A percentile compares a stretch with the other conserved stretches of the same genome.
These are phyloP conservation scores for Barbarea vulgaris DNA, from an alignment of 345 rosid species.

Conservation along the genomic window DNA sequence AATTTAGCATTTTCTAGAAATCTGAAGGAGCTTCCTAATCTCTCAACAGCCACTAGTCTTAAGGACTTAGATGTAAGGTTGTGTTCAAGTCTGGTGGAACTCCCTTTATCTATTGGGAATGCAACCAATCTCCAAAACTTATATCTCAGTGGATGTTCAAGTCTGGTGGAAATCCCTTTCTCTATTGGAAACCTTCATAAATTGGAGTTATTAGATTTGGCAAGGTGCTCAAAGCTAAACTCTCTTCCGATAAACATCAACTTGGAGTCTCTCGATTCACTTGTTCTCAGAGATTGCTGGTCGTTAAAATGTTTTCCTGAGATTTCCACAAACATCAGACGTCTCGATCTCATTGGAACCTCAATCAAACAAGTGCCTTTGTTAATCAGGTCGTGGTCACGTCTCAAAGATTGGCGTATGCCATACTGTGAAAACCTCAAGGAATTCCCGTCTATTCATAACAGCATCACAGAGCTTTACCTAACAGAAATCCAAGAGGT, in stretches of 20 bases:
- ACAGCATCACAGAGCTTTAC: neutral
- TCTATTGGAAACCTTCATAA: neutral
- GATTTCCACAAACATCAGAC: neutral
- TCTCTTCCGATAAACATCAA: neutral
- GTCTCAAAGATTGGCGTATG: neutral
- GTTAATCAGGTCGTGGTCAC: neutral
- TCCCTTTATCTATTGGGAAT: neutral
- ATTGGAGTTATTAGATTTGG: neutral
- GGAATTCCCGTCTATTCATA: neutral
- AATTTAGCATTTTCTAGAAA: too few relatives aligned
- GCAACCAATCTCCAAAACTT: neutral
- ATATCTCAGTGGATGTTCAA: neutral
- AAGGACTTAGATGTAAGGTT: neutral
- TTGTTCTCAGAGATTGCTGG: neutral
- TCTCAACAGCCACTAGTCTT: neutral
- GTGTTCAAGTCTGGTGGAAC: neutral
- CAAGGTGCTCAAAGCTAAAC: neutral
- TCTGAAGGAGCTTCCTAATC: neutral
- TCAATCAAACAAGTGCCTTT: neutral
- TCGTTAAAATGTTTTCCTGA: neutral
- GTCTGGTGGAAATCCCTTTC: neutral
- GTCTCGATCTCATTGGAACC: neutral
- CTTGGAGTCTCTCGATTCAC: neutral
- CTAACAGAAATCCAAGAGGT: neutral
- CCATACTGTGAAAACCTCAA: neutral